A percentile compares a stretch with the other conserved stretches of the same genome.
Conservation (phyloP, 768 basidiomycete genomes). For the Cantharellus cinnabarinus region DNA sequence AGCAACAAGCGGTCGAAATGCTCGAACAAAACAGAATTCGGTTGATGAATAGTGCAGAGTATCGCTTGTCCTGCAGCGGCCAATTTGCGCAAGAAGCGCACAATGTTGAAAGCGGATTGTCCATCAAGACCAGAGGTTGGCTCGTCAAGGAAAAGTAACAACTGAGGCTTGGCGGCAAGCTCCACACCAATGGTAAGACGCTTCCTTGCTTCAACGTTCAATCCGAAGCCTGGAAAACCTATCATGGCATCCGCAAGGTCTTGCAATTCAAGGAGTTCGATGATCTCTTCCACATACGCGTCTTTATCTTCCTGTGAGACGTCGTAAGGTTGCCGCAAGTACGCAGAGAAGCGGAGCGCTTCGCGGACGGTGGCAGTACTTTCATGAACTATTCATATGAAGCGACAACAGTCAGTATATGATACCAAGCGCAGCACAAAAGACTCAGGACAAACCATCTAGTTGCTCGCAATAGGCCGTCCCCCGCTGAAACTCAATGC, state of each 20-base stretch:
- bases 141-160: slow-evolving; percentile 74
- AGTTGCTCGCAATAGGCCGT: slow-evolving; percentile 23
- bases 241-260: slow-evolving; percentile 26
- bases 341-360: slow-evolving; percentile 26
- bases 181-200: slow-evolving; percentile 35
- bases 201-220: slow-evolving; percentile 22
- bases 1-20: slow-evolving; percentile 37
- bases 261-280: slow-evolving; percentile 25
- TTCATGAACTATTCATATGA: slow-evolving; percentile 18
- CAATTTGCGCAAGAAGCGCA: slow-evolving; percentile 22
- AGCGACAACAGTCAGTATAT: not conserved
- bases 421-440: not conserved
- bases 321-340: slow-evolving; percentile 24
- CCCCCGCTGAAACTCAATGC: slow-evolving; percentile 5
- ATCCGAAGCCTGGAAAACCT: slow-evolving; percentile 22
- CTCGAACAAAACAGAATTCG: slow-evolving; percentile 65
- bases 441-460: slow-evolving; percentile 3
- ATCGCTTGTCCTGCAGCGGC: slow-evolving; percentile 21
- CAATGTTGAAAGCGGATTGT: slow-evolving; percentile 23
- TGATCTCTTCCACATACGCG: slow-evolving; percentile 23
- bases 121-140: slow-evolving; percentile 51
- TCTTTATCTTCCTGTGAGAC: slow-evolving; percentile 21
- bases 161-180: slow-evolving; percentile 39
- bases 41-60: slow-evolving; percentile 25
- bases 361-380: slow-evolving; percentile 32